Evolutionary conservation across 2,329 filamentous ascomycete species (phyloP).

Genomic region (Botrytis cinerea): DNA sequence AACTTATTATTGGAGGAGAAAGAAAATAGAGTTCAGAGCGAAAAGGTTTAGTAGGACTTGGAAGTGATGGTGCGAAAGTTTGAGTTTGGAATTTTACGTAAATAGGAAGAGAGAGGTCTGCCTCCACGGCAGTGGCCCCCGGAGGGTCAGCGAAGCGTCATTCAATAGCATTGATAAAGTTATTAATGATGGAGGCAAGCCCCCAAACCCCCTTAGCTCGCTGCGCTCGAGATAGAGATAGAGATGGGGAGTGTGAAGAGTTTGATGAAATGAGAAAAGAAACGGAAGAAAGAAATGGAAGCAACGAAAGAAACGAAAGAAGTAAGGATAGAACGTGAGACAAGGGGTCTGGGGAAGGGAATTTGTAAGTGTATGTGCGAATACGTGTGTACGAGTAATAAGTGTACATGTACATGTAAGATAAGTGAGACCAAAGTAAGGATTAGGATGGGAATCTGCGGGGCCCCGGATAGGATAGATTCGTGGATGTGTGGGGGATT

Average conservation of each 20-base stretch:
- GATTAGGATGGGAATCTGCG: not conserved
- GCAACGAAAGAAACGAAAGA: too few relatives aligned
- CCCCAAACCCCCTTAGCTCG: not conserved
- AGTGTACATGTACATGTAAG: too few relatives aligned
- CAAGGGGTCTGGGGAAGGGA: too few relatives aligned
- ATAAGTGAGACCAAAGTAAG: not conserved
- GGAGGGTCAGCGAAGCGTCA: not conserved
- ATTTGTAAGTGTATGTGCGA: too few relatives aligned
- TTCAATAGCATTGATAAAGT: not conserved
- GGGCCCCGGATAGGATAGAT: not conserved
- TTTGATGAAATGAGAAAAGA: too few relatives aligned
- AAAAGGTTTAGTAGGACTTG: not conserved
- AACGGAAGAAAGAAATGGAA: too few relatives aligned
- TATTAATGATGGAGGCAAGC: not conserved
- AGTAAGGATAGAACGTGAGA: too few relatives aligned
- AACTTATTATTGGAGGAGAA: not conserved
- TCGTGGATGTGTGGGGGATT: not conserved
- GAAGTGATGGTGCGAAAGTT: not conserved
- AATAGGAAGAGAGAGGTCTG: not conserved
- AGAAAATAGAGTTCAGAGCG: not conserved
- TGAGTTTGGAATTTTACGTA: not conserved
- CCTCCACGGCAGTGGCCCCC: not conserved
- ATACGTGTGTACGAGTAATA: too few relatives aligned
- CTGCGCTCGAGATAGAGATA: not conserved
- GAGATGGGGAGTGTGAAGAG: too few relatives aligned